Base-by-base conservation (phyloP, 2,329 filamentous ascomycete species). In the Lecanosticta acicola region DNA sequence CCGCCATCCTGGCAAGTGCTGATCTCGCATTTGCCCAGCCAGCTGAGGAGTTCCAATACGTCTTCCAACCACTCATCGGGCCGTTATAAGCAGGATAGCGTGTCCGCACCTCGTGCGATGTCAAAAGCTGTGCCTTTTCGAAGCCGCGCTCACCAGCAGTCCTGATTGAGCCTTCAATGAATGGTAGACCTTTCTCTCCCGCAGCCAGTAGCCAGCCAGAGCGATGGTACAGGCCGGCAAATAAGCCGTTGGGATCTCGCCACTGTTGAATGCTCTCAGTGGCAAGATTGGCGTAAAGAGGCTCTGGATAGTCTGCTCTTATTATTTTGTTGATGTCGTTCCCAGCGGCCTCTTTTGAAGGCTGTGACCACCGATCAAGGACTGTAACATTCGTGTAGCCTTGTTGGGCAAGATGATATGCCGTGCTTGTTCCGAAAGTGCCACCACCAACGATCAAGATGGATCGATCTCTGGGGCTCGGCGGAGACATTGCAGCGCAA, bases 351-450 rank as follows among this genome's bases (percentile, higher is more conserved):
- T 70, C 65, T 1, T 74, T 73, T 18, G 76, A 73, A 1, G 63
- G 59, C 1, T 67, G 72, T 2, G 73, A 68, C 46, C 76, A 70
- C 11, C 78, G 74, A 65, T 84, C 80, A 18, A 84, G 66, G 2
- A 84, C 63, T 1, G 72, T 79, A 44, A 83, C 68, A 2, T 67
- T 66, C 1, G 73, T 66, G 54, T 75, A 75, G 33, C 73, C 73
- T 29, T 68, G 48, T 37, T 45, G 29, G 46, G 76, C 21, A 9
- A 46, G 35, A 21, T 46, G 39, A 26, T 49, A 46, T 18, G 46
- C 49, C 4, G 44, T 52, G n/a, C 46, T 53, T n/a, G 52, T 53
- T n/a, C 52, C 52, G 34, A 55, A 49, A 1, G 47, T 50, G 0
- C 52, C 49, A 3, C 49, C 52, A 16, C 49, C 52, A 13, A 55